Evolutionary conservation across 768 basidiomycete species (phyloP), one percentile per base, ranked within the genome.

Genomic region (Amanita molliuscula): DNA sequence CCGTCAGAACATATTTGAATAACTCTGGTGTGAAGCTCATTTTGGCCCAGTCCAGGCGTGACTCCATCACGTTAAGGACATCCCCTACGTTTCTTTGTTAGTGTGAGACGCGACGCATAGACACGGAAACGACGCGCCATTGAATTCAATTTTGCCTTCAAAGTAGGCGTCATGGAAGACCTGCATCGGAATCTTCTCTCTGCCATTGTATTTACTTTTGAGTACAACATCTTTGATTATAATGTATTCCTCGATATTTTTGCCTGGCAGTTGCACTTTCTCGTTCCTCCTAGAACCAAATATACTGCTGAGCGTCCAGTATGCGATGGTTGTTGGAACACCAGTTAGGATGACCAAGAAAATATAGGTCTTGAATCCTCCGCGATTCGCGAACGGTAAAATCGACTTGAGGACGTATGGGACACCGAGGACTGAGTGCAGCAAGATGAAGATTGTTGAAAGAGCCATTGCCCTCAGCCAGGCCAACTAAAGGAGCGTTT

Each of bases 81-180:
- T 99, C 96, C 52, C 88, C 93, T 95, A 31, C 16, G 25, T 56
- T 16, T 29, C 16, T 21, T 44, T 38, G 33, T 54, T 10, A 47
- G 3, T 49, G 47, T 35, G 55, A 42, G 38, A 25, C 41, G 47
- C 29, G 46, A 38, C 21, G 52, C 36, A 31, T 8, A 15, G 43
- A 48, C 9, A 65, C 75, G 35, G 38, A n/a, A 15, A 7, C 8
- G 15, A 35, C 36, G 3, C 9, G 88, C 95, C 93, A 45, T 97
- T 99, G 65, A 99, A 88, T 50, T 97, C 94, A 53, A 94, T 80
- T 70, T 97, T 97, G 44, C 84, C 84, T 44, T 94, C 92, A 64
- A 99, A 97, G 70, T 86, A 98, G 55, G 91, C 89, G 72, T 99
- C 96, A 62, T 98, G 85, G 75, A 96, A 95, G 56, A 88, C 69